phyloP scores from a whole-genome alignment of 345 rosid genomes.

The Corchorus capsularis region DNA sequence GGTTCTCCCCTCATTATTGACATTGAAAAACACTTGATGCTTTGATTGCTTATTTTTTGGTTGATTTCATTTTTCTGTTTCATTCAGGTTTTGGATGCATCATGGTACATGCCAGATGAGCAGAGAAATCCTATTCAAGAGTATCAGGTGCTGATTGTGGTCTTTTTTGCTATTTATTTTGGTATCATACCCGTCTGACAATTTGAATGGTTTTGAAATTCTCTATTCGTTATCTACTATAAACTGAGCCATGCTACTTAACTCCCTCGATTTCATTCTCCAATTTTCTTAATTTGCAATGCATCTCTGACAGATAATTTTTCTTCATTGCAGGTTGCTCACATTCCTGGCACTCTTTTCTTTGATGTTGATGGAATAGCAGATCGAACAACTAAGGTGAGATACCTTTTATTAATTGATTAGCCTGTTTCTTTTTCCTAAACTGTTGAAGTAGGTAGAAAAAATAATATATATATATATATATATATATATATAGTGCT shows the following conservation, averaged over 20 bases:
- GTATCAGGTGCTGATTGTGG: conserved; percentile 66
- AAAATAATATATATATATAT: not conserved
- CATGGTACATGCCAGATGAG: conserved; percentile 99
- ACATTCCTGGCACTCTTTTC: conserved; percentile 96
- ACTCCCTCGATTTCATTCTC: not conserved
- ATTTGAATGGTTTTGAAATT: not conserved
- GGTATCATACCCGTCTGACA: not conserved
- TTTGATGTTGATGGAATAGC: conserved; percentile 95
- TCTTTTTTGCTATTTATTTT: conserved; percentile 17
- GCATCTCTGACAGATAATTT: conserved; percentile 9
- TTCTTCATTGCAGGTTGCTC: conserved; percentile 71
- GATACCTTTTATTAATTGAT: conserved; percentile 17
- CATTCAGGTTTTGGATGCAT: conserved; percentile 84
- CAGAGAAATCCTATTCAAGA: conserved; percentile 97
- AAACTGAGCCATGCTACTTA: conserved; percentile 2
- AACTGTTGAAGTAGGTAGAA: not conserved
- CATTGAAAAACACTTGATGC: not conserved
- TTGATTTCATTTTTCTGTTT: not conserved
- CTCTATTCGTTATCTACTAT: not conserved
- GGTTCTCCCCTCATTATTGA: not conserved
- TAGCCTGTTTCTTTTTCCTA: conserved; percentile 4
- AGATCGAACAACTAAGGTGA: conserved; percentile 75
- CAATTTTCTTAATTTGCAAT: conserved; percentile 11
- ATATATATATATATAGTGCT: not conserved
- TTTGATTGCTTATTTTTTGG: not conserved